These are phyloP conservation scores for Podochytrium sp. DNA, from an alignment of 192 early-diverging fungal genomes.

Conservation along the genomic window DNA sequence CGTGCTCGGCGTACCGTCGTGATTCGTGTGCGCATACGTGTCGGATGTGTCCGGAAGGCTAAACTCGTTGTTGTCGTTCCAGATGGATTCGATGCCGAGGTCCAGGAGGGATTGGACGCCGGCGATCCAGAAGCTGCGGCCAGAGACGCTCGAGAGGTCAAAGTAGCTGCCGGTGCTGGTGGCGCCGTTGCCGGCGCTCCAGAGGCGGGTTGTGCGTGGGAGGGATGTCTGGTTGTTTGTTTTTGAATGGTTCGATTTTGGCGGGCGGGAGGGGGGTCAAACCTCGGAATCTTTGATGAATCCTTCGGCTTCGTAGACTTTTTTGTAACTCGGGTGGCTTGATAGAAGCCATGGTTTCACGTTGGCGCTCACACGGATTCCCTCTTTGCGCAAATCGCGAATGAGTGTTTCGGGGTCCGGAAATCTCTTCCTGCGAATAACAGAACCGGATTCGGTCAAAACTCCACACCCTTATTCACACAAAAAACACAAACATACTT, in stretches of 20 bases:
- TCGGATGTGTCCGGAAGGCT: conserved; percentile 48
- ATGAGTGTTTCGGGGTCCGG: conserved; percentile 53
- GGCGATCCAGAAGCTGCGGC: conserved; percentile 56
- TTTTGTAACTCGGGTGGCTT: conserved; percentile 55
- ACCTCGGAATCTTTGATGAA: conserved; percentile 50
- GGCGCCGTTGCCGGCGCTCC: conserved; percentile 55
- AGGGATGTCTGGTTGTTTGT: conserved; percentile 5
- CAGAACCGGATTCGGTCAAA: neutral
- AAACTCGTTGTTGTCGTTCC: conserved; percentile 67
- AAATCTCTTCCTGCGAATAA: conserved; percentile 44
- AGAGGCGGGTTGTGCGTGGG: conserved; percentile 45
- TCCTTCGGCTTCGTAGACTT: conserved; percentile 38
- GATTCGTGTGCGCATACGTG: conserved; percentile 18
- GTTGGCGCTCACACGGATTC: conserved; percentile 62
- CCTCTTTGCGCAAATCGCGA: conserved; percentile 35
- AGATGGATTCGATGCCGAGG: conserved; percentile 54
- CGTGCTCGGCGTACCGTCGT: neutral
- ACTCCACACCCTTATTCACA: neutral
- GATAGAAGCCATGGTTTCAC: conserved; percentile 65
- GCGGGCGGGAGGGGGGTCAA: neutral
- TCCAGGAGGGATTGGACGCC: conserved; percentile 52
- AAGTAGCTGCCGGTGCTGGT: conserved; percentile 55
- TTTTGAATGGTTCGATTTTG: conserved; percentile 8
- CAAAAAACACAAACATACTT: conserved; percentile 16
- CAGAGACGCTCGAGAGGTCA: conserved; percentile 55